These are phyloP conservation scores for Begonia masoniana DNA, from an alignment of 306 rosid species.

Conservation along the genomic window DNA sequence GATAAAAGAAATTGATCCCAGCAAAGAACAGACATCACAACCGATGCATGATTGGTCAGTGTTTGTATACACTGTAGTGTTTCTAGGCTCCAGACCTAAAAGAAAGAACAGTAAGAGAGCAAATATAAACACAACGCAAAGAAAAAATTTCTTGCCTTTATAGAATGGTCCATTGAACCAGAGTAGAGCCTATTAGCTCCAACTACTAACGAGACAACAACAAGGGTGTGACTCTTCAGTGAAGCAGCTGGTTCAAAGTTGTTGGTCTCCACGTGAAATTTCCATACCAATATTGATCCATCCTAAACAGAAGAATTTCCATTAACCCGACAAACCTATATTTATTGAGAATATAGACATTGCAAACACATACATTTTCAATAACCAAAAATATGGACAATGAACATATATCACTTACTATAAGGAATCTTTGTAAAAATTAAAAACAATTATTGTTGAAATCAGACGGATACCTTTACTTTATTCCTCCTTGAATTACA, in stretches of 20 bases:
- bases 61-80: constrained; percentile 88
- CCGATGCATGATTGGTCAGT: constrained; percentile 67
- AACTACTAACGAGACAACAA: constrained; percentile 84
- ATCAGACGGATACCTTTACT: too few species aligned
- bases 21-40: constrained; percentile 95
- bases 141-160: constrained; percentile 37
- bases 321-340: too few species aligned
- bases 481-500: too few species aligned
- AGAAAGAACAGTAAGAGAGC: constrained; percentile 10
- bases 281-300: constrained; percentile 86
- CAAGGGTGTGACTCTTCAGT: constrained; percentile 59
- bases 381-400: too few species aligned
- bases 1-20: constrained; percentile 96
- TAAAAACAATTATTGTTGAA: too few species aligned
- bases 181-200: constrained; percentile 96
- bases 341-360: too few species aligned
- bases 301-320: constrained; percentile 28
- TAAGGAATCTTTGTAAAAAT: too few species aligned
- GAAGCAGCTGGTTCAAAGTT: constrained; percentile 82
- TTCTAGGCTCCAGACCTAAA: constrained; percentile 91
- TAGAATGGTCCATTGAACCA: constrained; percentile 90
- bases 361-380: too few species aligned
- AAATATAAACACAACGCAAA: constrained; percentile 3
- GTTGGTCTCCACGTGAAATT: constrained; percentile 59
- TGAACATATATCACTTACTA: too few species aligned